phyloP scores from a whole-genome alignment of 148 eudicot genomes.

The Heliamphora exappendiculata region DNA sequence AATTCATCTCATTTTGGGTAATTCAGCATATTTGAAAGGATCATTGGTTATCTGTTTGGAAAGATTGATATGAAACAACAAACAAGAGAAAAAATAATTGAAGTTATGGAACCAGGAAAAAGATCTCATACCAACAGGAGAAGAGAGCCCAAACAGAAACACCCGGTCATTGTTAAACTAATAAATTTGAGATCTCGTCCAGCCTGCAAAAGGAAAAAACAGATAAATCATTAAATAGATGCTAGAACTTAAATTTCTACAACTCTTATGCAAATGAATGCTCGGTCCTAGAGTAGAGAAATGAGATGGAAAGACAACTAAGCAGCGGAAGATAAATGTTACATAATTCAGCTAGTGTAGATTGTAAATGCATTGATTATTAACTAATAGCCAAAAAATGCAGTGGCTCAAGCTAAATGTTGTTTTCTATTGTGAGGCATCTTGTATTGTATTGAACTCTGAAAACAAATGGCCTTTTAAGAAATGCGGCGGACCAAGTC shows the following conservation, averaged over 20 bases:
- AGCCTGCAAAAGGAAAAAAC: slow-evolving; percentile 49
- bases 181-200: slow-evolving; percentile 77
- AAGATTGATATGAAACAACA: background rate
- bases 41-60: no score
- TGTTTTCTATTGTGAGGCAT: background rate
- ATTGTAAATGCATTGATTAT: background rate
- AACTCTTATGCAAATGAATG: background rate
- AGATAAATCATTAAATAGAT: background rate
- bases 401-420: background rate
- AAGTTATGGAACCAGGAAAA: background rate
- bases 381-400: background rate
- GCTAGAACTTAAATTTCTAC: background rate
- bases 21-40: background rate
- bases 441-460: background rate
- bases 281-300: background rate
- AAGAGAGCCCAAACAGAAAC: slow-evolving; percentile 59
- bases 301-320: background rate
- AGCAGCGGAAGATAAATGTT: background rate
- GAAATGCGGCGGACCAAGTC: no score
- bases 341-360: background rate
- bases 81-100: background rate
- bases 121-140: slow-evolving; percentile 50
- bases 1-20: background rate
- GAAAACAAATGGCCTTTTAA: no score
- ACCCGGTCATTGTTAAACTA: slow-evolving; percentile 66